phyloP scores from a whole-genome alignment of 148 eudicot genomes.

The Heliamphora exappendiculata region DNA sequence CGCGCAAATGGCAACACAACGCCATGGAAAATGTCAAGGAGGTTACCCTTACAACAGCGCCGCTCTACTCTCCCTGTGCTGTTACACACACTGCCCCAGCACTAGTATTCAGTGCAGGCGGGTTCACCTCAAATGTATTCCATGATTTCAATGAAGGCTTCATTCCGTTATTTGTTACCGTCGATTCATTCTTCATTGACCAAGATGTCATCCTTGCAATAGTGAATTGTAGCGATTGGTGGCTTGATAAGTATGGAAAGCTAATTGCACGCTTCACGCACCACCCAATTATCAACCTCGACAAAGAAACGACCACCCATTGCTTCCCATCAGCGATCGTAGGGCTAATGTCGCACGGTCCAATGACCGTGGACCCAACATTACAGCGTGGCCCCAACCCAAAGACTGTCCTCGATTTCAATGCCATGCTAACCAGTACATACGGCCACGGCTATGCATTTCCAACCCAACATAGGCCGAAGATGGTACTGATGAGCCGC shows the following conservation, averaged over 20 bases:
- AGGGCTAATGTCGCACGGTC: constrained; percentile 47
- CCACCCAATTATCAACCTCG: constrained; percentile 37
- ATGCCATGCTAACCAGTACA: constrained; percentile 24
- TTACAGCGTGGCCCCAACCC: constrained; percentile 15
- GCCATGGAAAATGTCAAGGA: constrained; percentile 34
- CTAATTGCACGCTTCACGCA: constrained; percentile 34
- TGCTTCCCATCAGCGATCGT: constrained; percentile 38
- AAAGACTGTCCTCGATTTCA: constrained; percentile 38
- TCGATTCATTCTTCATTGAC: constrained; percentile 32
- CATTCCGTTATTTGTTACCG: constrained; percentile 42
- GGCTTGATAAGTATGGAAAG: constrained; percentile 42
- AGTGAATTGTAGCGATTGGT: constrained; percentile 36
- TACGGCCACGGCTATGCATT: constrained; percentile 24
- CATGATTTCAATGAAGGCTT: constrained; percentile 55
- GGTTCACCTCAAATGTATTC: constrained; percentile 43
- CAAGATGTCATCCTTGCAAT: constrained; percentile 40
- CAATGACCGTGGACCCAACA: constrained; percentile 44
- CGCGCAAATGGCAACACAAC: constrained; percentile 32
- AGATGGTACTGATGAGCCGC: constrained; percentile 40
- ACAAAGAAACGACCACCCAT: constrained; percentile 38
- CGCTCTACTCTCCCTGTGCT: constrained; percentile 17
- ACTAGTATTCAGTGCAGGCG: constrained; percentile 42
- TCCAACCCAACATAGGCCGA: constrained; percentile 25
- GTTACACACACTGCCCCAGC: constrained; percentile 37
- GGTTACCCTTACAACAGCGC: constrained; percentile 31